phyloP scores from a whole-genome alignment of 768 basidiomycete genomes.

The Russula brevipes region DNA sequence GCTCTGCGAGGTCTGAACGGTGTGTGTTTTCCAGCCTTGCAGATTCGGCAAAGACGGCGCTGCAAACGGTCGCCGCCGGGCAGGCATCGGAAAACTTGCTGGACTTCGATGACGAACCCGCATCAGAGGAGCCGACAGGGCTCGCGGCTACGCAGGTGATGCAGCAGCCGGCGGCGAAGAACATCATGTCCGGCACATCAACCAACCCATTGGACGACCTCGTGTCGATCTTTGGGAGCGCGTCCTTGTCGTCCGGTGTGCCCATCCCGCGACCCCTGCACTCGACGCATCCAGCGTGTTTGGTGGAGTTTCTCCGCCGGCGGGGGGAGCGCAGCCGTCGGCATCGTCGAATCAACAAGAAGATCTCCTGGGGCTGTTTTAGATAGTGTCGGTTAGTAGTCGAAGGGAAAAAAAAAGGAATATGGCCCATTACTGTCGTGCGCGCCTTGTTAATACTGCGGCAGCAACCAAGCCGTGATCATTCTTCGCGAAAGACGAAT shows the following conservation, averaged over 20 bases:
- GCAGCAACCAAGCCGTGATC: not conserved
- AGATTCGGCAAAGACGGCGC: constrained; percentile 73
- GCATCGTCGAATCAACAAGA: constrained; percentile 19
- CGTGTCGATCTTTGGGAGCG: constrained; percentile 81
- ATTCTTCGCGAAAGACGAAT: not conserved
- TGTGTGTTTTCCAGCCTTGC: constrained; percentile 36
- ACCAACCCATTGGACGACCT: constrained; percentile 89
- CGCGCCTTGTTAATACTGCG: no score
- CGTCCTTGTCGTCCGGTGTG: constrained; percentile 32
- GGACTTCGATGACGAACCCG: constrained; percentile 79
- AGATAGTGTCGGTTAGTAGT: constrained; percentile 21
- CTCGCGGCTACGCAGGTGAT: constrained; percentile 74
- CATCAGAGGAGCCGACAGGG: constrained; percentile 61
- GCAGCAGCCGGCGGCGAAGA: constrained; percentile 66
- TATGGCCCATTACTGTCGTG: no score
- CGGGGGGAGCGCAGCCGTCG: constrained; percentile 18
- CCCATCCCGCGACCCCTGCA: constrained; percentile 25
- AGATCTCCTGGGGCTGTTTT: constrained; percentile 19
- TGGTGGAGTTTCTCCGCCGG: constrained; percentile 12
- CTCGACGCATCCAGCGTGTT: constrained; percentile 18
- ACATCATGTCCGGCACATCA: constrained; percentile 71
- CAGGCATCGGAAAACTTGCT: constrained; percentile 93
- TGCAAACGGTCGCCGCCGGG: constrained; percentile 88
- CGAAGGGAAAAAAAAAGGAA: constrained; percentile 5
- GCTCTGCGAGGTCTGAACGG: constrained; percentile 5